Base-by-base conservation (phyloP, 1,139 yeast species). In the Nakaseomyces delphensis region DNA sequence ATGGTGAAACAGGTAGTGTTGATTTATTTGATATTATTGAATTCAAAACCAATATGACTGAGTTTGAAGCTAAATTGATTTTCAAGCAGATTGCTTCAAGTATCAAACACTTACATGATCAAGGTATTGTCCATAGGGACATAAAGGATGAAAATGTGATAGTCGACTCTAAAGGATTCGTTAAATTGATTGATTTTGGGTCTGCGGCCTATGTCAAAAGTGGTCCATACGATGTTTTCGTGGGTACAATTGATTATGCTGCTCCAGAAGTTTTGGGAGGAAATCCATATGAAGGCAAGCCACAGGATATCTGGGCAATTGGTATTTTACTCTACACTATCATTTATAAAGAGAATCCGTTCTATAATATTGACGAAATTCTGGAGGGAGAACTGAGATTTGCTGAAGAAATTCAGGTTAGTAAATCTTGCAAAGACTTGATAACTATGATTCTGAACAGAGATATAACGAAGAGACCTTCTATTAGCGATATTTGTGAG, bases 161-260 rank as follows among this genome's bases (percentile, higher is more conserved):
- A 53, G 83, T 91, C 39, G 96, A 91, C 56, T 77, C 77, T 45
- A 70, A 77, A 46, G 85, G 85, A 3, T 68, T 78, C 29, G 79
- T 86, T 45, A 89, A 89, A 62, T 68, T 91, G 47, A 91, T 91
- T 58, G 98, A 91, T 64, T 91, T 87, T 64, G 98, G 98, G 0
- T 81, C 95, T 43, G 95, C 96, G 1, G 95, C 96, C 0, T 85
- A 86, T 62, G 76, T 79, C 18, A 77, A 75, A 50, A 89, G 81
- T 63, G 97, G 97, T 0, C 97, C 97, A 3, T 91, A 89, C 65
- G 96, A 89, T 55, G 95, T 89, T 9, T 91, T 91, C 65, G 97
- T 91, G 1, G 98, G 98, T 2, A 91, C 98, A 0, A 79, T 91
- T 33, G 97, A 91, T 62, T 91, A 89, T 62, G 97, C 97, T 0